Evolutionary conservation across 2,329 filamentous ascomycete genomes (phyloP), one percentile per base, ranked within the genome.

Genomic region (Setomelanomma holmii): DNA sequence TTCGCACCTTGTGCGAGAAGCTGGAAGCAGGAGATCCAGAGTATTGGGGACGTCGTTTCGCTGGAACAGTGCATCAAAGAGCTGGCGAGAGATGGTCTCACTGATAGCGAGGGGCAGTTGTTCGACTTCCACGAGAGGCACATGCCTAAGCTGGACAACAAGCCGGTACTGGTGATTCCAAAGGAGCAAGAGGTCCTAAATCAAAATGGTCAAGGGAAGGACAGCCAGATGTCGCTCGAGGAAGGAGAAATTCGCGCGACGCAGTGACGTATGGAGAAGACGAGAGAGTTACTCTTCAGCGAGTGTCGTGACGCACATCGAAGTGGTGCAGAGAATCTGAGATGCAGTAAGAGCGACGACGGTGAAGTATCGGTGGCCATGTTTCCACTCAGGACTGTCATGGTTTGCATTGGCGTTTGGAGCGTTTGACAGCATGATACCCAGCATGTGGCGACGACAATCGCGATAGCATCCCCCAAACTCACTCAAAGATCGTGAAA

Each of bases 41-140:
- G 58, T 10, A 62, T 74, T 20, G 61, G 60, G 1, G 66, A 64
- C 27, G 56, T 74, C 19, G 63, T 74, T 5, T 69, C 63, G 3
- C 69, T 69, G 1, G 58, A 64, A 21, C 49, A 56, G 21, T 72
- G 61, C 38, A 51, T 71, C 5, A 40, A 67, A 14, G 65, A 68
- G 21, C 53, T 74, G 10, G 22, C 45, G 20, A 59, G 64, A 45
- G 45, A 52, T 2, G 48, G 50, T 8, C 49, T n/a, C 20, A 20
- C 27, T n/a, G 17, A 14, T 6, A 23, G 40, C 16, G 2, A 17
- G 56, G 35, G 60, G 59, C 0, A 64, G 7, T 49, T 61, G 34
- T 68, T 73, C 23, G 67, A 73, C 39, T 71, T 71, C 45, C 57
- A 53, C 23, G 66, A 71, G 39, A 66, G 65, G 50, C 55, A 60